phyloP scores from a whole-genome alignment of 345 rosid genomes.

The Gossypium raimondii region DNA sequence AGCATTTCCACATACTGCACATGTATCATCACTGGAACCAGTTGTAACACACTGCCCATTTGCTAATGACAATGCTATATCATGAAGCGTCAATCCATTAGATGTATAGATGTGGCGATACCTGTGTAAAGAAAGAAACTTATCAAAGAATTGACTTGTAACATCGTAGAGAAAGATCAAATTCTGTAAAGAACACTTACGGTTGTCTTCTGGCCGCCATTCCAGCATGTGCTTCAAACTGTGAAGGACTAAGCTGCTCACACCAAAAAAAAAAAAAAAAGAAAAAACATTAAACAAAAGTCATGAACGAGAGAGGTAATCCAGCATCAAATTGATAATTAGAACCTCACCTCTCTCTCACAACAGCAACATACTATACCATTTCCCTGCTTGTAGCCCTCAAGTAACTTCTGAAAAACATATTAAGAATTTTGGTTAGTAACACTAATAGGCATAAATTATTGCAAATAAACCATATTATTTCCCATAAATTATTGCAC shows the following conservation, averaged over 20 bases:
- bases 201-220: slow-evolving; percentile 99
- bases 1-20: slow-evolving; percentile 83
- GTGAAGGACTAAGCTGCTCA: slow-evolving; percentile 94
- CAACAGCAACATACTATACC: slow-evolving; percentile 91
- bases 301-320: slow-evolving; percentile 5
- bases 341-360: slow-evolving; percentile 55
- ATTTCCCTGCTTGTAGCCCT: slow-evolving; percentile 83
- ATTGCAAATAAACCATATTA: slow-evolving; percentile 13
- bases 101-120: slow-evolving; percentile 91
- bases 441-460: neutral
- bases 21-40: slow-evolving; percentile 84
- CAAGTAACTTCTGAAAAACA: slow-evolving; percentile 52
- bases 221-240: slow-evolving; percentile 99
- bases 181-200: slow-evolving; percentile 46
- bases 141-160: slow-evolving; percentile 13
- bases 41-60: slow-evolving; percentile 69
- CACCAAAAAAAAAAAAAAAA: neutral
- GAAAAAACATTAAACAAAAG: neutral
- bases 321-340: slow-evolving; percentile 6
- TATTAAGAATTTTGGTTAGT: slow-evolving; percentile 8
- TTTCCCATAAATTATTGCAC: slow-evolving; percentile 31
- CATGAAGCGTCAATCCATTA: slow-evolving; percentile 87
- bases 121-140: slow-evolving; percentile 37
- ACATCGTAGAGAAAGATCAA: slow-evolving; percentile 10
- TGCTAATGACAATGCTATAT: slow-evolving; percentile 79